Evolutionary conservation across 163 green algal genomes (phyloP).

Genomic region (Scenedesmus sp.): DNA sequence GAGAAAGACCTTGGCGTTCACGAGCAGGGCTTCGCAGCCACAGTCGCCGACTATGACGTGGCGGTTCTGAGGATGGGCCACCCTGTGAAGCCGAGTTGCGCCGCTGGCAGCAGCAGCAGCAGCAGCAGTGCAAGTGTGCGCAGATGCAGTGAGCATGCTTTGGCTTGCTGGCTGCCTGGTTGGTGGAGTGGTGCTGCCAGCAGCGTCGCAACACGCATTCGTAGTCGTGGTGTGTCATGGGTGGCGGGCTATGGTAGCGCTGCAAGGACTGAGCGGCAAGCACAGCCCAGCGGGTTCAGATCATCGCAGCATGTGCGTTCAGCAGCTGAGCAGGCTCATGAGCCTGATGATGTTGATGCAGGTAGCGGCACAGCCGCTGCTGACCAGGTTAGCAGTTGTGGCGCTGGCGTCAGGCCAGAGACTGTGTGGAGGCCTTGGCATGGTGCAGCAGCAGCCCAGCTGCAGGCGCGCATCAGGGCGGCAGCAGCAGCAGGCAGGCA

Average conservation of each 20-base stretch:
- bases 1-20: slow-evolving; percentile 49
- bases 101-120: not conserved
- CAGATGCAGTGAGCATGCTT: not conserved
- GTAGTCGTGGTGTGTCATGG: too few relatives aligned
- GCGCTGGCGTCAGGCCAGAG: not conserved
- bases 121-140: not conserved
- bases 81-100: not conserved
- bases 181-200: not conserved
- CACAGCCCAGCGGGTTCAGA: not conserved
- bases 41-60: slow-evolving; percentile 58
- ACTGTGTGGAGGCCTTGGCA: slow-evolving; percentile 26
- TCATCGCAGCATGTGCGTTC: not conserved
- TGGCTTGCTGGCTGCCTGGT: not conserved
- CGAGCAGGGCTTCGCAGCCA: slow-evolving; percentile 44
- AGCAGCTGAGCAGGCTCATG: not conserved
- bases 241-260: not conserved
- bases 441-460: not conserved
- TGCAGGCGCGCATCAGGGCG: slow-evolving; percentile 19
- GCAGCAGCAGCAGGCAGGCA: not conserved
- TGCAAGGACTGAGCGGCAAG: not conserved
- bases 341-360: not conserved
- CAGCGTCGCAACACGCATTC: not conserved
- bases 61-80: slow-evolving; percentile 56
- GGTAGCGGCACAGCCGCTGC: not conserved
- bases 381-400: not conserved